These are phyloP conservation scores for Xylaria grammica DNA, from an alignment of 495 filamentous ascomycete species.

Conservation along the genomic window DNA sequence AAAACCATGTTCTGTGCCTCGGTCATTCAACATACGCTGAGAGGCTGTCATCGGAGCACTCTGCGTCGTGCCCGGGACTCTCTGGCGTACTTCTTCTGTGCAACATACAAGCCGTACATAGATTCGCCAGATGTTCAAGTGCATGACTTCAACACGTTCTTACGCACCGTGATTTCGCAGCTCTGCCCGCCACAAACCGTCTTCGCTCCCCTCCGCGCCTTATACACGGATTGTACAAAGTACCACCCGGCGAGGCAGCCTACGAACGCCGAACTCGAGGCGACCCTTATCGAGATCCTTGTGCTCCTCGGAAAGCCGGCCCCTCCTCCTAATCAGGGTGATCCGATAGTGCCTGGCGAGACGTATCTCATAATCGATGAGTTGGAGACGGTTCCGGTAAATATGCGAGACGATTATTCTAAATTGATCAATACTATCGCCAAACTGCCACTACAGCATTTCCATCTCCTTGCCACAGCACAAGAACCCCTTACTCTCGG, in stretches of 20 bases:
- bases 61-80: neutral
- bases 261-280: neutral
- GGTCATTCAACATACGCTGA: slow-evolving; percentile 4
- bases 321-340: neutral
- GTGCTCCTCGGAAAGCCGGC: neutral
- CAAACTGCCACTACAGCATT: neutral
- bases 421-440: neutral
- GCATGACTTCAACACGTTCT: neutral
- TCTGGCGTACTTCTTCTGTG: neutral
- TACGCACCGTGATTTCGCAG: slow-evolving; percentile 12
- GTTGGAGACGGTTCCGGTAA: neutral
- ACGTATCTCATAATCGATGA: slow-evolving; percentile 13
- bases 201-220: neutral
- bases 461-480: slow-evolving; percentile 2
- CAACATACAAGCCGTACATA: neutral
- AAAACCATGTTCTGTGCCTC: slow-evolving; percentile 13
- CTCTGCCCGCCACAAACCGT: neutral
- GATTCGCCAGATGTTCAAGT: neutral
- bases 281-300: neutral
- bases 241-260: slow-evolving; percentile 4
- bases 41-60: neutral
- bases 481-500: neutral
- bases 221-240: neutral
- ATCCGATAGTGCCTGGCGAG: neutral
- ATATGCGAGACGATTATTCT: neutral